Percentiles rank a stretch among this genome's conserved stretches.
phyloP scores from a whole-genome alignment of 805 yeast species.

The Wickerhamiella kazuoi region DNA sequence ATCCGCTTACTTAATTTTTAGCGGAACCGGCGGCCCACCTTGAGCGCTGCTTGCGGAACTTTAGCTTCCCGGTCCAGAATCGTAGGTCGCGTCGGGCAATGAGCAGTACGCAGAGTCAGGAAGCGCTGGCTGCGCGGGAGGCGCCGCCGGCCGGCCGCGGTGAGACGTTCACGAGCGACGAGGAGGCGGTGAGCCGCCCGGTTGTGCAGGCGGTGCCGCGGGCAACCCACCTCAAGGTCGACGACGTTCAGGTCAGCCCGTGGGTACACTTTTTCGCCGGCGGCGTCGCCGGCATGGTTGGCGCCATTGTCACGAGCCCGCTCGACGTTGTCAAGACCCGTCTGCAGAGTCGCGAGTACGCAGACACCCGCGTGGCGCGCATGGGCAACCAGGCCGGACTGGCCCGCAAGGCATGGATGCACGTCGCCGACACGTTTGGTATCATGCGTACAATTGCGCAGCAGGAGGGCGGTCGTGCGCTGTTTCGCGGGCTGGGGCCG shows the following conservation, averaged over 20 bases:
- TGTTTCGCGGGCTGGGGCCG: constrained; percentile 92
- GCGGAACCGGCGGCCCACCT: too few relatives aligned
- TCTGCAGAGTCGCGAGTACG: constrained; percentile 71
- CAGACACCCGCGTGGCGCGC: constrained; percentile 6
- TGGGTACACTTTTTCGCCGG: constrained; percentile 33
- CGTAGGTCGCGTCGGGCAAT: too few relatives aligned
- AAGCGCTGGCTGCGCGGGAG: not conserved
- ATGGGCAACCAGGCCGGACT: not conserved
- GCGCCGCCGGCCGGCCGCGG: constrained; percentile 3
- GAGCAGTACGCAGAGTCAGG: not conserved
- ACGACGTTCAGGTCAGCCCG: constrained; percentile 23
- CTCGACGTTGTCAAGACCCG: constrained; percentile 93
- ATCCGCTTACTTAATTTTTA: too few relatives aligned
- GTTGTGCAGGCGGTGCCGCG: constrained; percentile 14
- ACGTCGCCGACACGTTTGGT: constrained; percentile 64
- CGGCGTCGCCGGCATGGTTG: constrained; percentile 88
- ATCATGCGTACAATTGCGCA: constrained; percentile 52
- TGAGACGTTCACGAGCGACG: constrained; percentile 14
- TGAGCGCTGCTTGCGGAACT: too few relatives aligned
- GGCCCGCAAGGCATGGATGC: constrained; percentile 34
- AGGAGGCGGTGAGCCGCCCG: constrained; percentile 11
- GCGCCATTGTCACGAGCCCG: constrained; percentile 87
- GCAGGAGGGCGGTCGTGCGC: constrained; percentile 67
- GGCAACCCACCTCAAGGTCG: constrained; percentile 6
- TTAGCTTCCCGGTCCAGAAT: too few relatives aligned